Evolutionary conservation across 2,329 filamentous ascomycete species (phyloP).

Genomic region (Chaetomiaceae sp.): DNA sequence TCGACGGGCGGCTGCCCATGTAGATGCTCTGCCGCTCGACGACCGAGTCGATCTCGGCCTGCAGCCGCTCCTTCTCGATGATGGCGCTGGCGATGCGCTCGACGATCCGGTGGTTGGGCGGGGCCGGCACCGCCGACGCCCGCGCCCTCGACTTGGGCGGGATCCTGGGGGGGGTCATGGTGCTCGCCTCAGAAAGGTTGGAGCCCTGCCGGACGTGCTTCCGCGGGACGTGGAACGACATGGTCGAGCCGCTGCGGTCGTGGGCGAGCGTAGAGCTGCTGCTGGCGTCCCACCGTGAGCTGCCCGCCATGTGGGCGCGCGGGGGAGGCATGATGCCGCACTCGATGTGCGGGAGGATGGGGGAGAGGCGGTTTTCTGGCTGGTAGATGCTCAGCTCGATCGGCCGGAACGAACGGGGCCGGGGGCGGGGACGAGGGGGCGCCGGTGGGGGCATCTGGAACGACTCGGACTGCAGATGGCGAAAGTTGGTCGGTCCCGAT

Average conservation of each 20-base stretch:
- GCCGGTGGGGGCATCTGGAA: slow-evolving; percentile 32
- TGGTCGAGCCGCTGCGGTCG: slow-evolving; percentile 45
- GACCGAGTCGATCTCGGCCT: slow-evolving; percentile 55
- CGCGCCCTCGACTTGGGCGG: slow-evolving; percentile 43
- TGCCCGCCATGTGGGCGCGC: slow-evolving; percentile 34
- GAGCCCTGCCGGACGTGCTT: slow-evolving; percentile 36
- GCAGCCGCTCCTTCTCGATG: slow-evolving; percentile 53
- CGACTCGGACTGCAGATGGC: slow-evolving; percentile 50
- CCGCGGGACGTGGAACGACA: slow-evolving; percentile 53
- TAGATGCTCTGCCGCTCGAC: slow-evolving; percentile 59
- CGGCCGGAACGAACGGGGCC: slow-evolving; percentile 44
- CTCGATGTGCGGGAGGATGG: slow-evolving; percentile 50
- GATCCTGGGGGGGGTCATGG: slow-evolving; percentile 35
- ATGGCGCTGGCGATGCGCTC: slow-evolving; percentile 53
- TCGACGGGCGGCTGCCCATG: slow-evolving; percentile 48
- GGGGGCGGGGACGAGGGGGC: slow-evolving; percentile 24
- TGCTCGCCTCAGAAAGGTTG: slow-evolving; percentile 29
- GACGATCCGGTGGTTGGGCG: slow-evolving; percentile 49
- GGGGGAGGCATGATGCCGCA: slow-evolving; percentile 38
- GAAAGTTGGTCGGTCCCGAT: slow-evolving; percentile 56
- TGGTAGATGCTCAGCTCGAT: slow-evolving; percentile 53
- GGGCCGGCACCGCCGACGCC: slow-evolving; percentile 42
- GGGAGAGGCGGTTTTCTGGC: slow-evolving; percentile 46
- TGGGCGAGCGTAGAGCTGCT: slow-evolving; percentile 34
- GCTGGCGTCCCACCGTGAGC: slow-evolving; percentile 28